phyloP scores from a whole-genome alignment of 495 filamentous ascomycete genomes.

The Symbiotaphrina buchneri region DNA sequence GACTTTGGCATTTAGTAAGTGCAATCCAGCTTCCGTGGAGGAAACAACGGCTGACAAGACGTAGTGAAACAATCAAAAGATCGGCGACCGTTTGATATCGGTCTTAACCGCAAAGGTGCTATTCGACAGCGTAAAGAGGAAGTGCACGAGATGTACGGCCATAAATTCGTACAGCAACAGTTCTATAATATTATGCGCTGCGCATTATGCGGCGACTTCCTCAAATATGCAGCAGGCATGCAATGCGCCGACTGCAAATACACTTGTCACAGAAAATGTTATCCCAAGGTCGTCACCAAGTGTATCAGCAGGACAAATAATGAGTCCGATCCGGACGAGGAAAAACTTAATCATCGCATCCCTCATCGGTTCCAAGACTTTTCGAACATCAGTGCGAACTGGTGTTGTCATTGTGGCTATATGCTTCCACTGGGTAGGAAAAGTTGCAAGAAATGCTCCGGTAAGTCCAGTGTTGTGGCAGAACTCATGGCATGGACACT shows the following conservation, averaged over 20 bases:
- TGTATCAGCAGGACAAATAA: constrained; percentile 99
- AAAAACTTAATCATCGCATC: constrained; percentile 98
- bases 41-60: constrained; percentile 13
- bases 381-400: constrained; percentile 92
- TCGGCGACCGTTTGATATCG: constrained; percentile 55
- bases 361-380: constrained; percentile 90
- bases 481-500: constrained; percentile 1
- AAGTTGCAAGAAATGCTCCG: constrained; percentile 75
- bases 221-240: constrained; percentile 97
- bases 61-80: constrained; percentile 45
- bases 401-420: constrained; percentile 98
- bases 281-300: constrained; percentile 93
- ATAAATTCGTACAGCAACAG: constrained; percentile 93
- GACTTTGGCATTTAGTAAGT: constrained; percentile 67
- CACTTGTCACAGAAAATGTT: constrained; percentile 95
- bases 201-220: constrained; percentile 90
- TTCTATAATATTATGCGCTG: constrained; percentile 99
- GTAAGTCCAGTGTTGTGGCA: constrained; percentile 20
- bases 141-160: constrained; percentile 91
- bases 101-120: constrained; percentile 84
- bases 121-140: constrained; percentile 95
- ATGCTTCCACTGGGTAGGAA: constrained; percentile 92
- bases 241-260: constrained; percentile 99
- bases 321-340: constrained; percentile 93
- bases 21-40: background rate